Percentiles rank a stretch among this genome's conserved stretches.
Evolutionary conservation across 2,329 filamentous ascomycete genomes (phyloP).

Genomic region (Parasarocladium wereldwijsianum): DNA sequence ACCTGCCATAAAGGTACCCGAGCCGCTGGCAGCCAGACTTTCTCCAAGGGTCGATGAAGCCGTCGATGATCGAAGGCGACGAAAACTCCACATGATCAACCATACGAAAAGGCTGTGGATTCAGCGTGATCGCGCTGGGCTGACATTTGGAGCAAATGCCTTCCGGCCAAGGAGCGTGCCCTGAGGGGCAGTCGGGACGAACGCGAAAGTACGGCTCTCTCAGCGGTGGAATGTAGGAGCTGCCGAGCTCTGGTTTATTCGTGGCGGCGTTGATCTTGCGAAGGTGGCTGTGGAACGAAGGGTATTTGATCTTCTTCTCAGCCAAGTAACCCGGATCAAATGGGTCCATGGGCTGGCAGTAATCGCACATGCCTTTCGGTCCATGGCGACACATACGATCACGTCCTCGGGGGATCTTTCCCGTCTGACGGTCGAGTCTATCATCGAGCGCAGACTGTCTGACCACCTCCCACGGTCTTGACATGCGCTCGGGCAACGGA

Average conservation of each 20-base stretch:
- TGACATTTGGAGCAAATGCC: slow-evolving; percentile 98
- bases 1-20: slow-evolving; percentile 82
- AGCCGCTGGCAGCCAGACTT: slow-evolving; percentile 70
- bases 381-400: slow-evolving; percentile 95
- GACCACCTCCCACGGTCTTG: slow-evolving; percentile 64
- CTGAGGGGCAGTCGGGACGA: slow-evolving; percentile 75
- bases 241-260: slow-evolving; percentile 87
- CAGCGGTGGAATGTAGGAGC: slow-evolving; percentile 90
- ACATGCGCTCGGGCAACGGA: slow-evolving; percentile 47
- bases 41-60: slow-evolving; percentile 86
- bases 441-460: slow-evolving; percentile 82
- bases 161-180: slow-evolving; percentile 85
- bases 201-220: slow-evolving; percentile 89
- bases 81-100: slow-evolving; percentile 98
- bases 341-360: slow-evolving; percentile 93
- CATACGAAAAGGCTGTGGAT: slow-evolving; percentile 89
- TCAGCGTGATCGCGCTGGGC: slow-evolving; percentile 87
- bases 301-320: slow-evolving; percentile 97
- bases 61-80: slow-evolving; percentile 68
- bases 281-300: slow-evolving; percentile 89
- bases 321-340: slow-evolving; percentile 79
- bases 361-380: slow-evolving; percentile 97
- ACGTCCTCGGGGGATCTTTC: slow-evolving; percentile 66
- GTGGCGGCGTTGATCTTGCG: slow-evolving; percentile 92
- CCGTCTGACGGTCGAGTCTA: slow-evolving; percentile 69